Base-by-base conservation (phyloP, 768 basidiomycete species). In the Lactifluus piperatus region DNA sequence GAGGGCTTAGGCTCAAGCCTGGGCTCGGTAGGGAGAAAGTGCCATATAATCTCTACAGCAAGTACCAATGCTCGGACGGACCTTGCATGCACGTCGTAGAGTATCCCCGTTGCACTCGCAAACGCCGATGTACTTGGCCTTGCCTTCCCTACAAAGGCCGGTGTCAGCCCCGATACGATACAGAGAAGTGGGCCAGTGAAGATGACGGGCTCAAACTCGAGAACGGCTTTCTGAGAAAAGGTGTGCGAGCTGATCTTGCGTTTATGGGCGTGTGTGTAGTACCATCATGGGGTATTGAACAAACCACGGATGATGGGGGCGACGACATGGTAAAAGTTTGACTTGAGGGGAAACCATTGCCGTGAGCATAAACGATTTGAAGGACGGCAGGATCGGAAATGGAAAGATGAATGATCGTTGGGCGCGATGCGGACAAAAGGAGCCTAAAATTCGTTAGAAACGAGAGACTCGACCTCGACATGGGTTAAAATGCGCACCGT, bases 241-340 rank as follows among this genome's bases (percentile, higher is more conserved):
- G n/a, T n/a, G n/a, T n/a, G n/a, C n/a, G n/a, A 85, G 48, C 94
- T 81, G 60, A 97, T 89, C 74, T 95, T 95, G 74, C 91, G 83
- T 71, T 93, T 94, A 43, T 91, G 82, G 3, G 88, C 77, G 68
- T n/a, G n/a, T n/a, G 91, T 56, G 89, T 86, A 2, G 68, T 67
- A 27, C 89, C 81, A 68, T 86, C 79, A 43, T 88, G 81, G n/a
- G 16, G 85, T 86, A 66, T 84, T 87, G 77, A 89, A 88, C 18
- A 89, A 72, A 2, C 85, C 85, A 30, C 84, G 79, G 32, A 74
- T 67, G 56, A 73, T 71, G 46, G 72, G 70, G 16, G 72, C 72
- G 57, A 73, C 71, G 1, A 72, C 72, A 45, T 73, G 72, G 63
- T 76, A 80, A 66, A 79, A 81, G 57, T 75, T 70, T 34, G 74